Percentiles rank a stretch among this genome's conserved stretches.
Conservation (phyloP, 495 filamentous ascomycete genomes). For the Xylaria cubensis region DNA sequence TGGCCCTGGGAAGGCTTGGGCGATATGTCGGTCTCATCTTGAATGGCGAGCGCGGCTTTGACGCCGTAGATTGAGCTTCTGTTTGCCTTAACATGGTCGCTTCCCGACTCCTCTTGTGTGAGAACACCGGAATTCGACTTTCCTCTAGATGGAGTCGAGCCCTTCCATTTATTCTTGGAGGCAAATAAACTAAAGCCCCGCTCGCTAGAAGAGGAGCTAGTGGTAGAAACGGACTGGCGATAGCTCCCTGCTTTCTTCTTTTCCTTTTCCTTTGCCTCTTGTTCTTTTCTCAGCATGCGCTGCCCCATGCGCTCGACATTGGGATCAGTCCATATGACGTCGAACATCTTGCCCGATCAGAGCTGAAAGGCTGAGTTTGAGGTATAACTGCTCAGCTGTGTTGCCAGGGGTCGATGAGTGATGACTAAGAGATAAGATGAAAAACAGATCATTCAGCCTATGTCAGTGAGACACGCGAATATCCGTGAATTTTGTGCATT, state of each 20-base stretch:
- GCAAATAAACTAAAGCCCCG: conserved; percentile 43
- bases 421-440: neutral
- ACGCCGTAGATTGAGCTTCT: conserved; percentile 34
- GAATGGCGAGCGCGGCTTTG: conserved; percentile 31
- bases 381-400: neutral
- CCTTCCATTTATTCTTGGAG: conserved; percentile 37
- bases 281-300: conserved; percentile 48
- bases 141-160: conserved; percentile 30
- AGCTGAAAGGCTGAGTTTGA: neutral
- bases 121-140: conserved; percentile 20
- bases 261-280: conserved; percentile 39
- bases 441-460: neutral
- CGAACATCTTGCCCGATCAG: conserved; percentile 51
- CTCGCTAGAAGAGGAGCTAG: conserved; percentile 45
- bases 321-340: conserved; percentile 58
- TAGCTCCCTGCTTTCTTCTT: conserved; percentile 39
- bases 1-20: conserved; percentile 28
- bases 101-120: neutral
- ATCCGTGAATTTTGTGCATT: neutral
- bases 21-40: conserved; percentile 29
- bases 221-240: conserved; percentile 44
- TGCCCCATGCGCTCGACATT: conserved; percentile 53
- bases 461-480: neutral
- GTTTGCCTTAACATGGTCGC: neutral
- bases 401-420: neutral